Conservation (phyloP, 1,284 basidiomycete genomes). For the Ceratobasidium sp. region DNA sequence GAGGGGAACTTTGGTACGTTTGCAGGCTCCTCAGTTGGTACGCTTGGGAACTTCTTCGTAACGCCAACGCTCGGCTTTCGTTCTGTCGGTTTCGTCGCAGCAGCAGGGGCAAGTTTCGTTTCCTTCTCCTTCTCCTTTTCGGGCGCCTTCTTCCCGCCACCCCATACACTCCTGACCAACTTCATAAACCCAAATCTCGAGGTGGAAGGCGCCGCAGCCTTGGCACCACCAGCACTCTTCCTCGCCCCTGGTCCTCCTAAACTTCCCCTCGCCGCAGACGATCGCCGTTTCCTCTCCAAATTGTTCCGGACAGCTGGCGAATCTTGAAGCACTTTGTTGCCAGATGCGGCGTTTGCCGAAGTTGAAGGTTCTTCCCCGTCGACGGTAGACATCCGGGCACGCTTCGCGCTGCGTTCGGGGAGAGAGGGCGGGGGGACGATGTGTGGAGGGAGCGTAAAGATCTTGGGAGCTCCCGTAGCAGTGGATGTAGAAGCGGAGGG, state of each 20-base stretch:
- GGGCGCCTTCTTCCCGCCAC: constrained; percentile 19
- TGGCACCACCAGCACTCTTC: constrained; percentile 20
- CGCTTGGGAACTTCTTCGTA: constrained; percentile 40
- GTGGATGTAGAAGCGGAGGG: constrained; percentile 1
- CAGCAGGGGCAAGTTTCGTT: constrained; percentile 19
- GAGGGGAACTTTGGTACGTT: constrained; percentile 26
- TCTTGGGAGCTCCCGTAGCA: constrained; percentile 23
- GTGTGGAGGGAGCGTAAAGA: constrained; percentile 33
- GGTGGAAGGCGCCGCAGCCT: constrained; percentile 7
- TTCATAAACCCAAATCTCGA: constrained; percentile 32
- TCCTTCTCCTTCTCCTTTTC: constrained; percentile 27
- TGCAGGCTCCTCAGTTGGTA: constrained; percentile 33
- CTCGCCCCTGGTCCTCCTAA: background rate
- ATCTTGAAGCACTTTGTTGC: constrained; percentile 16
- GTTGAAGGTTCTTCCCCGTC: constrained; percentile 21
- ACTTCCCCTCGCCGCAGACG: constrained; percentile 28
- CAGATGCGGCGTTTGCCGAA: background rate
- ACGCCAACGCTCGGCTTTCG: constrained; percentile 40
- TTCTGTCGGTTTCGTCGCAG: constrained; percentile 19
- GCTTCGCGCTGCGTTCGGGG: constrained; percentile 34
- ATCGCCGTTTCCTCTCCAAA: constrained; percentile 27
- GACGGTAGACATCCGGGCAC: constrained; percentile 36
- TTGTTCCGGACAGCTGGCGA: constrained; percentile 28
- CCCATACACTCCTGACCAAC: constrained; percentile 43
- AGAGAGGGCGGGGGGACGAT: constrained; percentile 9